These are phyloP conservation scores for Phytomonas sp. DNA, from an alignment of 208 protist genomes.

Conservation along the genomic window DNA sequence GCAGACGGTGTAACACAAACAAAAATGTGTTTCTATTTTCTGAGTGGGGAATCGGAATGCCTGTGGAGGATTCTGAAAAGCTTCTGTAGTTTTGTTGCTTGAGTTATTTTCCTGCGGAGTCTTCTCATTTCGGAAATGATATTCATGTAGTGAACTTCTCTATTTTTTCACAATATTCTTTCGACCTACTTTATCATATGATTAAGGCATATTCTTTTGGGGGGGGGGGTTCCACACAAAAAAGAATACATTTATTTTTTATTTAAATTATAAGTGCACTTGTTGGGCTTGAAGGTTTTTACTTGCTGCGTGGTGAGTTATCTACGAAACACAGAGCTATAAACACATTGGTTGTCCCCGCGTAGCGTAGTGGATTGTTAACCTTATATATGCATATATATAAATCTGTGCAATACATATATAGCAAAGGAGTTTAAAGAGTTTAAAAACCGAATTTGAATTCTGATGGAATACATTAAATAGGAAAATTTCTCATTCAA, in stretches of 20 bases:
- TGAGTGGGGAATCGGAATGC: too few species aligned
- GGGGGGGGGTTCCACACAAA: background rate
- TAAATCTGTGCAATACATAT: too few species aligned
- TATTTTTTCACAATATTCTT: slow-evolving; percentile 12
- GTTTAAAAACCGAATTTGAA: too few species aligned
- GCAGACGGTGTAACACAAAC: too few species aligned
- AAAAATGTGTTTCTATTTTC: too few species aligned
- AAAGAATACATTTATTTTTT: slow-evolving; percentile 10
- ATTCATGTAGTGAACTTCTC: background rate
- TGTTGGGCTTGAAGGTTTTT: slow-evolving; percentile 1
- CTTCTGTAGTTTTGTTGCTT: background rate
- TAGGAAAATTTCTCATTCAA: too few species aligned
- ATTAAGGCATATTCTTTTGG: background rate
- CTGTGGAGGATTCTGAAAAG: too few species aligned
- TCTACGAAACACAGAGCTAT: background rate
- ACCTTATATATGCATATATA: background rate
- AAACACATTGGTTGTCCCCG: slow-evolving; percentile 1
- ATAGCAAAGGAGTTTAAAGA: too few species aligned
- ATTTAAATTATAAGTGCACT: slow-evolving; percentile 3
- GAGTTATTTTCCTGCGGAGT: slow-evolving; percentile 4
- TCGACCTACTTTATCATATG: background rate
- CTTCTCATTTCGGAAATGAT: slow-evolving; percentile 2
- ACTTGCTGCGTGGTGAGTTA: background rate
- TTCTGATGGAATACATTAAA: too few species aligned
- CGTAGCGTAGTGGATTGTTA: background rate